These are phyloP conservation scores for Myxozyma nipponensis DNA, from an alignment of 805 yeast species.

Conservation along the genomic window DNA sequence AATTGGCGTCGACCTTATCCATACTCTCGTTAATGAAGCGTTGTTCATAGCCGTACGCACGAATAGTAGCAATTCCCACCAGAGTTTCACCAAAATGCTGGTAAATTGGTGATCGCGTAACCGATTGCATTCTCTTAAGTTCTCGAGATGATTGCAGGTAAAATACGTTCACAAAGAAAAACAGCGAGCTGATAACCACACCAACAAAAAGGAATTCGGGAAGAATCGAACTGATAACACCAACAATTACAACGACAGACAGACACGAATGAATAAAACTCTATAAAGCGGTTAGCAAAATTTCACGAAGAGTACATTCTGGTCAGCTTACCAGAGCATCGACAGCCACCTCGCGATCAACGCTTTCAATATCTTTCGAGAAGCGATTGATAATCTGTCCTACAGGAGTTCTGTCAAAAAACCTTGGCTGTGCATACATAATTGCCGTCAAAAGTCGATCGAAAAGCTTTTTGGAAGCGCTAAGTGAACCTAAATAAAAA, in stretches of 20 bases:
- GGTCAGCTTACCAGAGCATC: constrained; percentile 74
- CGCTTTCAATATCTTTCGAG: constrained; percentile 88
- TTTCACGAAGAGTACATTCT: constrained; percentile 40
- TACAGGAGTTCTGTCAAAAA: constrained; percentile 91
- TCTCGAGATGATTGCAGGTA: constrained; percentile 87
- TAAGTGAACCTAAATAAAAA: constrained; percentile 64
- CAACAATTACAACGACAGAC: constrained; percentile 57
- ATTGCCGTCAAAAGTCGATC: constrained; percentile 59
- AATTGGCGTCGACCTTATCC: constrained; percentile 74
- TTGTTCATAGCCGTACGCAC: constrained; percentile 92
- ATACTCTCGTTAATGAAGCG: constrained; percentile 79
- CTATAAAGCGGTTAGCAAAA: not conserved
- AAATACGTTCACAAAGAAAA: constrained; percentile 72
- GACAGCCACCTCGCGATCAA: constrained; percentile 88
- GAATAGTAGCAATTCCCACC: constrained; percentile 85
- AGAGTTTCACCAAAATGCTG: constrained; percentile 94
- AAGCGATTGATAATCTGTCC: constrained; percentile 97
- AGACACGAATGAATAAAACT: constrained; percentile 20
- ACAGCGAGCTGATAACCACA: constrained; percentile 57
- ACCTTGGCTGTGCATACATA: constrained; percentile 74
- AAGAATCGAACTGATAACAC: constrained; percentile 72
- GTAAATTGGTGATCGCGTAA: constrained; percentile 89
- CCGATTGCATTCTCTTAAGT: constrained; percentile 82
- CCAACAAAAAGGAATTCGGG: constrained; percentile 71
- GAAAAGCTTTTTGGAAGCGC: constrained; percentile 76